Evolutionary conservation across 192 early-diverging fungal genomes (phyloP).

Genomic region (Gigaspora rosea): DNA sequence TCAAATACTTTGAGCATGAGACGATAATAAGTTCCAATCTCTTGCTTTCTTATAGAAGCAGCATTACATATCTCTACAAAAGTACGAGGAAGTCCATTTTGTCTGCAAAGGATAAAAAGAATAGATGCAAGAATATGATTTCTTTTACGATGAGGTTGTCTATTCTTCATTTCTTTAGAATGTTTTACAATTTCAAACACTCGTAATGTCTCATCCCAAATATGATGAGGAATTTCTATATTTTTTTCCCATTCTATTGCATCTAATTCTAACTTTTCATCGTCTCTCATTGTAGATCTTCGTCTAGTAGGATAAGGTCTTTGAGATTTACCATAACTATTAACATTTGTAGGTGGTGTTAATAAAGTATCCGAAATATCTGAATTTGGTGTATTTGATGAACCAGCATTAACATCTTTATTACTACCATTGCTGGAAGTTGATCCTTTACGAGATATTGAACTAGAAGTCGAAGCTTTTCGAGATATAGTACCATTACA

Average conservation of each 20-base stretch:
- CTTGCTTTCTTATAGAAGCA: slow-evolving; percentile 60
- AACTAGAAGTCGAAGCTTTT: slow-evolving; percentile 4
- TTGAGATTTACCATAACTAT: not conserved
- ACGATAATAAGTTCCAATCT: slow-evolving; percentile 63
- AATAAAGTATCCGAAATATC: not conserved
- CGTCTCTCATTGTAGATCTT: slow-evolving; percentile 27
- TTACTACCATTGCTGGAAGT: not conserved
- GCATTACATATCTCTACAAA: slow-evolving; percentile 65
- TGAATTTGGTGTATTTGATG: not conserved
- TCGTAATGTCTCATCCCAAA: slow-evolving; percentile 45
- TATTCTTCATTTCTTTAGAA: slow-evolving; percentile 63
- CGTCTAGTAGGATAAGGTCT: slow-evolving; percentile 21
- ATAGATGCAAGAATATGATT: slow-evolving; percentile 64
- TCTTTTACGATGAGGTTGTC: slow-evolving; percentile 63
- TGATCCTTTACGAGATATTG: not conserved
- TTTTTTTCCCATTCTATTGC: slow-evolving; percentile 33
- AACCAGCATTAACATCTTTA: not conserved
- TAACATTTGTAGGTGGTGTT: not conserved
- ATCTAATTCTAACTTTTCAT: slow-evolving; percentile 29
- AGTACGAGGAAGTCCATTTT: slow-evolving; percentile 58
- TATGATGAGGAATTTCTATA: slow-evolving; percentile 26
- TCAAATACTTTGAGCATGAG: slow-evolving; percentile 63
- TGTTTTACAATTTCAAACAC: slow-evolving; percentile 60
- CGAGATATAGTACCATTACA: not conserved
- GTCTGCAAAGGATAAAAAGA: slow-evolving; percentile 61